phyloP scores from a whole-genome alignment of 2,329 filamentous ascomycete genomes.

The Dothideomycetes sp. region DNA sequence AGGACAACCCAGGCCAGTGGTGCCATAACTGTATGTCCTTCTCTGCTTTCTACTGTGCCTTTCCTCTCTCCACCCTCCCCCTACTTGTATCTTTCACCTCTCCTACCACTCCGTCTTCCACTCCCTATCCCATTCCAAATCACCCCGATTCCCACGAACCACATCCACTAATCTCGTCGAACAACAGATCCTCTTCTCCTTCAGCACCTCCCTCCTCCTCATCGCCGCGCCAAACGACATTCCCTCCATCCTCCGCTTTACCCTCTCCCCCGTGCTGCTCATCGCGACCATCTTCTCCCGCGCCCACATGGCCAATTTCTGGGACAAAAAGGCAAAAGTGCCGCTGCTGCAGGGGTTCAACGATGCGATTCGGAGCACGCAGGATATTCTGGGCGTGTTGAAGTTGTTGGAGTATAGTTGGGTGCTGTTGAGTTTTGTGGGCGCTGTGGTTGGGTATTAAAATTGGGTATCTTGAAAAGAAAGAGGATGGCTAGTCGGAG shows the following conservation, averaged over 20 bases:
- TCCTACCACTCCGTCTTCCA: background rate
- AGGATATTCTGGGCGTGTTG: conserved; percentile 19
- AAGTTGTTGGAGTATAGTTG: conserved; percentile 25
- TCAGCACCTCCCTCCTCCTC: conserved; percentile 16
- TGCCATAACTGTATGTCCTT: conserved; percentile 26
- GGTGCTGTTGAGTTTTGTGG: too few relatives aligned
- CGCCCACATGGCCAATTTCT: conserved; percentile 24
- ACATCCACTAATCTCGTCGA: too few relatives aligned
- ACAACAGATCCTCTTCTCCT: conserved; percentile 19
- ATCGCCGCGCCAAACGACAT: conserved; percentile 9
- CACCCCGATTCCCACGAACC: too few relatives aligned
- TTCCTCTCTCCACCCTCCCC: conserved; percentile 2
- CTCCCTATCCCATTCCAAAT: too few relatives aligned
- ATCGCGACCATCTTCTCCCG: conserved; percentile 17
- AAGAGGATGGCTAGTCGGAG: too few relatives aligned
- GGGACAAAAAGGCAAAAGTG: conserved; percentile 15
- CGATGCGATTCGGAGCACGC: conserved; percentile 21
- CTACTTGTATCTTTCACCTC: too few relatives aligned
- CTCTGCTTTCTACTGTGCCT: background rate
- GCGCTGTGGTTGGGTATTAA: too few relatives aligned
- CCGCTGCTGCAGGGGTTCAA: conserved; percentile 19
- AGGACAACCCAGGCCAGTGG: conserved; percentile 32
- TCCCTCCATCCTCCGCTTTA: conserved; percentile 3
- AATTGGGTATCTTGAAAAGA: too few relatives aligned
- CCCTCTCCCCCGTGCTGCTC: conserved; percentile 16